These are phyloP conservation scores for Phytopythium ostracodes DNA, from an alignment of 352 stramenopile species.

Conservation along the genomic window DNA sequence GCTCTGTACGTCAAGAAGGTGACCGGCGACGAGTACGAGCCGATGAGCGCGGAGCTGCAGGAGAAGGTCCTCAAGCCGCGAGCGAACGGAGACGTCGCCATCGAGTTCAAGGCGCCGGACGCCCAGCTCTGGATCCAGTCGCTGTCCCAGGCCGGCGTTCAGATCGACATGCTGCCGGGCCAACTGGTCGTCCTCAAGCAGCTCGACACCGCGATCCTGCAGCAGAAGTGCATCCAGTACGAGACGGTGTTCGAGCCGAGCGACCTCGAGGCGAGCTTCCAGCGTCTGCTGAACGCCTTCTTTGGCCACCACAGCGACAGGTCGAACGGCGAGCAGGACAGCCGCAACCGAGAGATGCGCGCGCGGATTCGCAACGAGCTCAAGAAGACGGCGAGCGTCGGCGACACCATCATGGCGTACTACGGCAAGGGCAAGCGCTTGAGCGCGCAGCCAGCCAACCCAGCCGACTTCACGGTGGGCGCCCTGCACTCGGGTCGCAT, in stretches of 20 bases:
- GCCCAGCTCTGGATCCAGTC: constrained; percentile 56
- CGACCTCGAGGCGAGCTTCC: constrained; percentile 70
- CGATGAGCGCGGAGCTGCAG: constrained; percentile 23
- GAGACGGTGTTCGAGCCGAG: constrained; percentile 50
- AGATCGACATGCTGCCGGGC: constrained; percentile 40
- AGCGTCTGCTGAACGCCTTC: constrained; percentile 58
- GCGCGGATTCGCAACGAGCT: constrained; percentile 45
- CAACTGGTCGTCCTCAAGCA: constrained; percentile 57
- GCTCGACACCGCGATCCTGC: constrained; percentile 46
- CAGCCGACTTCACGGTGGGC: constrained; percentile 35
- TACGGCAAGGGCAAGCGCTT: constrained; percentile 42
- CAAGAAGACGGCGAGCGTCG: constrained; percentile 43
- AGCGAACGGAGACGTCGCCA: constrained; percentile 24
- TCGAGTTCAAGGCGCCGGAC: constrained; percentile 55
- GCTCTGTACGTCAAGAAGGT: constrained; percentile 32
- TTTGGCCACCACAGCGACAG: constrained; percentile 40
- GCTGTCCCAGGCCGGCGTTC: constrained; percentile 39
- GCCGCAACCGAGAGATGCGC: constrained; percentile 33
- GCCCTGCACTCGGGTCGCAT: constrained; percentile 51
- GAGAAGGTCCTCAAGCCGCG: constrained; percentile 35
- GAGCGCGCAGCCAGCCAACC: constrained; percentile 42
- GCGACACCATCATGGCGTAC: constrained; percentile 57
- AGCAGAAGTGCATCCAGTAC: constrained; percentile 59
- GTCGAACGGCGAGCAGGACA: constrained; percentile 37
- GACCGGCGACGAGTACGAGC: constrained; percentile 22